Conservation (phyloP, 306 rosid species). For the Cicer chorassanicum region DNA sequence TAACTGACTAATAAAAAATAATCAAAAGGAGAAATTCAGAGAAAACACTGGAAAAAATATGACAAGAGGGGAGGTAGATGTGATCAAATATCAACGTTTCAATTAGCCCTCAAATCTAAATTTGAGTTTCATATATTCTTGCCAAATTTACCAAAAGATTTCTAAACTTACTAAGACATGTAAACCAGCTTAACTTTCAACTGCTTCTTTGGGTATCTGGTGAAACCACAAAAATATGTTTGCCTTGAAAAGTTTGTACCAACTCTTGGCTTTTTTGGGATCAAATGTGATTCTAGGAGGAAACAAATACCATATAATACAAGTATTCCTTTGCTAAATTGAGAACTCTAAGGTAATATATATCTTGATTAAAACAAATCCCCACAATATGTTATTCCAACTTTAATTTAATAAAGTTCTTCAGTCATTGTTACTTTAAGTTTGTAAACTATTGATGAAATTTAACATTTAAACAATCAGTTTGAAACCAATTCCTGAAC, state of each 20-base stretch:
- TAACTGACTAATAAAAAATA: conserved; percentile 26
- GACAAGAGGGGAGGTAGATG: neutral
- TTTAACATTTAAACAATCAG: too few relatives aligned
- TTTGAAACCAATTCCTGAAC: too few relatives aligned
- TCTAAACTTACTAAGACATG: conserved; percentile 17
- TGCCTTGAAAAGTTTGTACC: conserved; percentile 1
- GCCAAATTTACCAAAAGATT: conserved; percentile 4
- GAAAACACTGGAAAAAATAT: conserved; percentile 16
- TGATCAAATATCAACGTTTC: conserved; percentile 21
- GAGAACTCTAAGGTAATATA: too few relatives aligned
- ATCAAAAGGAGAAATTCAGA: conserved; percentile 26
- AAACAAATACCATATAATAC: too few relatives aligned
- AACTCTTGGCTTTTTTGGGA: conserved; percentile 10
- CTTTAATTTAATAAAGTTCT: too few relatives aligned
- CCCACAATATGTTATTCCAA: too few relatives aligned
- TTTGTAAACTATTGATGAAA: too few relatives aligned
- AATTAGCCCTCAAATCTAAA: conserved; percentile 15
- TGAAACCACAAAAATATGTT: conserved; percentile 21
- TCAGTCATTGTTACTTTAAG: too few relatives aligned
- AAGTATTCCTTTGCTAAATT: too few relatives aligned
- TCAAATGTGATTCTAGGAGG: neutral
- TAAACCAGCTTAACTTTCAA: conserved; percentile 25
- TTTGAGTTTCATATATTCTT: conserved; percentile 30
- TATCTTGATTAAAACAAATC: too few relatives aligned
- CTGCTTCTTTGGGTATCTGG: conserved; percentile 31